Evolutionary conservation across 371 early-diverging fungal genomes (phyloP).

Genomic region (Haplosporangium sp.): DNA sequence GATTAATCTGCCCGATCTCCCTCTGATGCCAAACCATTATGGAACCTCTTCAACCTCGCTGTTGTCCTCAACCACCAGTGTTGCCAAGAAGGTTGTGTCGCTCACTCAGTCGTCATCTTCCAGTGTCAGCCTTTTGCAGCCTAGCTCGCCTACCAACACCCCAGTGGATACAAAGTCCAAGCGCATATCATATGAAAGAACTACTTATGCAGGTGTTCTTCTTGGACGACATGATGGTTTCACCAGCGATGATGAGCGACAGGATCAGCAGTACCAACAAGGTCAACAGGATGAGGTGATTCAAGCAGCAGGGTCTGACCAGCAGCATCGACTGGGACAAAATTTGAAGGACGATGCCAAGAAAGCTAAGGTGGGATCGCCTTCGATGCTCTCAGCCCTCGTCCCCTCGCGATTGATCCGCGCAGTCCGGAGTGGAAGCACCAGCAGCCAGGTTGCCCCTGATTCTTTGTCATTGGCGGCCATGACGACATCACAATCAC

Average conservation of each 20-base stretch:
- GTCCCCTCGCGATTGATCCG: conserved; percentile 50
- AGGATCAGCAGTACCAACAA: conserved; percentile 17
- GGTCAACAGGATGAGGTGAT: neutral
- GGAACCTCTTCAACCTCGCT: conserved; percentile 47
- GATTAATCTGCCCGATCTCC: conserved; percentile 65
- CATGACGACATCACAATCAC: conserved; percentile 14
- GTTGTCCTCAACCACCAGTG: conserved; percentile 43
- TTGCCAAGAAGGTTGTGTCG: conserved; percentile 42
- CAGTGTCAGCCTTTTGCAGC: conserved; percentile 28
- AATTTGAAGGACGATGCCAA: conserved; percentile 20
- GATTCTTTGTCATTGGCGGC: neutral
- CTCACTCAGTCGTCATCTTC: conserved; percentile 29
- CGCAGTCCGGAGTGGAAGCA: conserved; percentile 44
- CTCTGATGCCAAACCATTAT: conserved; percentile 44
- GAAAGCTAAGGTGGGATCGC: conserved; percentile 28
- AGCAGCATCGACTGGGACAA: conserved; percentile 5
- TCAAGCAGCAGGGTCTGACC: conserved; percentile 2
- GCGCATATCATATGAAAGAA: conserved; percentile 18
- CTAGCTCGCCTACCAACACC: conserved; percentile 35
- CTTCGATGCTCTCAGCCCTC: conserved; percentile 49
- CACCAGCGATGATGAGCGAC: conserved; percentile 41
- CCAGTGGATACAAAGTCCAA: conserved; percentile 29
- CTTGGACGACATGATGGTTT: conserved; percentile 20
- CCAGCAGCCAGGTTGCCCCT: conserved; percentile 12
- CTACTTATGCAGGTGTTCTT: conserved; percentile 13